Conservation (phyloP, 208 protist species). For the Acanthamoeba healyi region DNA sequence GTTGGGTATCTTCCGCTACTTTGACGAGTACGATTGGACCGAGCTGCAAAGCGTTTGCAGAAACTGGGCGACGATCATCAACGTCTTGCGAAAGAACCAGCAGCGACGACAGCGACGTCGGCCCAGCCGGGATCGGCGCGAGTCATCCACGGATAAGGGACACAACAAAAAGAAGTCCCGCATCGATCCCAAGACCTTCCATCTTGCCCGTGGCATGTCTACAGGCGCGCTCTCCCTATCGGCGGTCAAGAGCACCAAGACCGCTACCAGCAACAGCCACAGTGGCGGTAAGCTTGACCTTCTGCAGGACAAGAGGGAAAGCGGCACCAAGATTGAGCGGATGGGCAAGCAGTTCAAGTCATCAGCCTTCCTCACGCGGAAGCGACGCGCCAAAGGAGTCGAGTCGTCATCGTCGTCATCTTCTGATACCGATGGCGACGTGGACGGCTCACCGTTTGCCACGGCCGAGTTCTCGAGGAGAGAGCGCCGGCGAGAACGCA, state of each 20-base stretch:
- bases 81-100: conserved; percentile 8
- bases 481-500: not conserved
- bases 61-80: conserved; percentile 62
- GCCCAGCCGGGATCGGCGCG: not conserved
- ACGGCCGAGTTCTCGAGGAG: not conserved
- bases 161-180: not conserved
- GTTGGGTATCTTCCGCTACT: conserved; percentile 54
- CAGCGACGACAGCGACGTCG: conserved; percentile 15
- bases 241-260: not conserved
- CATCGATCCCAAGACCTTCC: not conserved
- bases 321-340: not conserved
- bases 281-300: not conserved
- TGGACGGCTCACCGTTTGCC: not conserved
- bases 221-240: not conserved
- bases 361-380: conserved; percentile 4
- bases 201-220: conserved; percentile 6
- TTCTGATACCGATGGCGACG: not conserved
- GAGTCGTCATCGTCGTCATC: not conserved
- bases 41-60: conserved; percentile 52
- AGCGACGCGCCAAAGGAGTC: not conserved
- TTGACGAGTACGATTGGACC: conserved; percentile 73
- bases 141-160: not conserved
- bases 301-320: not conserved
- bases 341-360: conserved; percentile 29
- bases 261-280: not conserved